phyloP scores from a whole-genome alignment of 176 grass and related monocot species.

The Avena eriantha region DNA sequence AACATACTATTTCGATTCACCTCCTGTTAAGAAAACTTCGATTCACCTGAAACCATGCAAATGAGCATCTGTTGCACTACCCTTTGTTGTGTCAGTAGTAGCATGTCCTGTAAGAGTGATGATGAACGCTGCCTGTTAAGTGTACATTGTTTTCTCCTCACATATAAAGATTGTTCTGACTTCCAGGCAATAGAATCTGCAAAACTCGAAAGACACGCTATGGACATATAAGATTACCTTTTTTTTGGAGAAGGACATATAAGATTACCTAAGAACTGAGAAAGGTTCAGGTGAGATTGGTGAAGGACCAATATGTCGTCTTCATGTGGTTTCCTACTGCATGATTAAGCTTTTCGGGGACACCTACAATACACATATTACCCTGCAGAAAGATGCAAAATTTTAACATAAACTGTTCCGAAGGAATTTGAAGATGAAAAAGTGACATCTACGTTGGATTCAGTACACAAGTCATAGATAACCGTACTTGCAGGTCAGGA shows the following conservation, averaged over 20 bases:
- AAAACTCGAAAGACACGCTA: not conserved
- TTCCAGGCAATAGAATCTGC: not conserved
- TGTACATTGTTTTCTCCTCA: not conserved
- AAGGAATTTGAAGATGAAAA: not conserved
- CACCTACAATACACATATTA: not conserved
- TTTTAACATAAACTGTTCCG: not conserved
- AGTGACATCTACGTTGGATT: not conserved
- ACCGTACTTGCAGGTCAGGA: not conserved
- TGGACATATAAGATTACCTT: no score
- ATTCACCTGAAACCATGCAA: no score
- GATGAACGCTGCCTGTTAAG: not conserved
- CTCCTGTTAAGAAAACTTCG: no score
- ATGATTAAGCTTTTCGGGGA: not conserved
- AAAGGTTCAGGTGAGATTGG: not conserved
- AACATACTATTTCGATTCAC: no score
- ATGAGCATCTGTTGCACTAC: no score
- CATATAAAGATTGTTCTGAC: not conserved
- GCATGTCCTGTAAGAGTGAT: not conserved
- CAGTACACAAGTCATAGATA: not conserved
- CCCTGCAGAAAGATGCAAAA: not conserved
- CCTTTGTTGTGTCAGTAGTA: not conserved
- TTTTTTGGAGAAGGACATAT: no score
- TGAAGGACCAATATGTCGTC: no score
- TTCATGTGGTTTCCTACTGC: not conserved
- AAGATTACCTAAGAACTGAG: not conserved